Base-by-base conservation (phyloP, 345 rosid species). In the Citrus glauca region DNA sequence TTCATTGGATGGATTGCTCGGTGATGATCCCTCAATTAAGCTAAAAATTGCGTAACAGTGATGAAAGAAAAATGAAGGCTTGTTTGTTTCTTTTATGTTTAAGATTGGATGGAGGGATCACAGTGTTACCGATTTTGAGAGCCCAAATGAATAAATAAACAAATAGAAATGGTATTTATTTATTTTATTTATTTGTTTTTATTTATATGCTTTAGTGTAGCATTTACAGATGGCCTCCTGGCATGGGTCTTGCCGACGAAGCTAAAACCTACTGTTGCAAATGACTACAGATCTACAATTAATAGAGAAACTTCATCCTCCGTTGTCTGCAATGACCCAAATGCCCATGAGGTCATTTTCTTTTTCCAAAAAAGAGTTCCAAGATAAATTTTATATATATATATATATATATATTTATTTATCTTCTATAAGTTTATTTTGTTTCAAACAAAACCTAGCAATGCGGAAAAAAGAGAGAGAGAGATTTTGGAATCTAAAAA, bases 191-290 rank as follows among this genome's bases (percentile, higher is more conserved):
- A 6, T 22, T 55, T 16, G 32, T 76, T 56, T 19, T 22, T 38
- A 6, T 37, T 38, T 38, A 2, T 9, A 8, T 40, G 3, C 8
- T 38, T 38, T 38, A 1, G 50, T 13, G 17, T 45, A 3, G 24
- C 0, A 5, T 37, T 38, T n/a, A 68, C 71, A 40, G 20, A 73
- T 69, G 79, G 72, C 61, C 16, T 45, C 50, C 17, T 53, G 57
- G 57, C 50, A 5, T 53, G 57, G 57, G 9, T 53, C 78, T 75
- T 66, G 82, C 82, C 82, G 78, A 84, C 73, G 80, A 67, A 74
- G 57, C 56, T 35, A 17, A 53, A 65, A 40, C 19, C 7, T 8
- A 50, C 78, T 40, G 50, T 28, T 66, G 80, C 79, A 59, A 73
- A 60, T 20, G 63, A 77, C 79, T 68, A 19, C 74, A 37, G 48